A percentile compares a stretch with the other conserved stretches of the same genome.
These are phyloP conservation scores for Populus hybrid DNA, from an alignment of 441 rosid genomes.

Conservation along the genomic window DNA sequence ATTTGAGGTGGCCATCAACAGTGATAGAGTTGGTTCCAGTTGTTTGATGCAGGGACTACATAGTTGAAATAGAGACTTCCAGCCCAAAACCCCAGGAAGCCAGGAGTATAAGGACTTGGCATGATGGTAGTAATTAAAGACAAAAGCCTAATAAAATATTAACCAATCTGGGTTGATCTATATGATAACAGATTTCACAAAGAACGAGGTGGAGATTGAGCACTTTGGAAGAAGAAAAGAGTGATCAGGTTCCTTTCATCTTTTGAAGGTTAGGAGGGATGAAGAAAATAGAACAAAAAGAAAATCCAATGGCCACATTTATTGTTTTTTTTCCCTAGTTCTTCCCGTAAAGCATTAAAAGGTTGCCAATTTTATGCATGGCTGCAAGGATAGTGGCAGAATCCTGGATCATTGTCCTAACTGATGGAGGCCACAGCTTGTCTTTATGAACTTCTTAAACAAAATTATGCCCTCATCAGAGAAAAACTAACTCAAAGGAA, in stretches of 20 bases:
- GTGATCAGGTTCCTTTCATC: not conserved
- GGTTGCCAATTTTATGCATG: not conserved
- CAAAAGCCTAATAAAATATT: not conserved
- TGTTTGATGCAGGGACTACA: not conserved
- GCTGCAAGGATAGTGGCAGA: not conserved
- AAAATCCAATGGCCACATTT: not conserved
- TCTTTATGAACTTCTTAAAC: not conserved
- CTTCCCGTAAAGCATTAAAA: not conserved
- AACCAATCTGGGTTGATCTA: not conserved
- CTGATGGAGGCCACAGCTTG: not conserved
- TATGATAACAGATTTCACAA: too few species aligned
- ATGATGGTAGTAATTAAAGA: too few species aligned
- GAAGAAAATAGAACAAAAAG: not conserved
- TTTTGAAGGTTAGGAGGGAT: not conserved
- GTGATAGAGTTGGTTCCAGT: not conserved
- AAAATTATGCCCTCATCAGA: not conserved
- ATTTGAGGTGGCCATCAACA: not conserved
- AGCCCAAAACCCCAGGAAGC: not conserved
- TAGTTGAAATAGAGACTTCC: not conserved
- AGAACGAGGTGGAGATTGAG: not conserved
- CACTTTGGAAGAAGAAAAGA: not conserved
- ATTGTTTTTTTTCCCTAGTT: not conserved
- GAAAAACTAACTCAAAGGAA: not conserved
- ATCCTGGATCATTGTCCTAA: not conserved
- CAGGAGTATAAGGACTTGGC: not conserved